phyloP scores from a whole-genome alignment of 768 basidiomycete genomes.

The Termitomyces sp. region DNA sequence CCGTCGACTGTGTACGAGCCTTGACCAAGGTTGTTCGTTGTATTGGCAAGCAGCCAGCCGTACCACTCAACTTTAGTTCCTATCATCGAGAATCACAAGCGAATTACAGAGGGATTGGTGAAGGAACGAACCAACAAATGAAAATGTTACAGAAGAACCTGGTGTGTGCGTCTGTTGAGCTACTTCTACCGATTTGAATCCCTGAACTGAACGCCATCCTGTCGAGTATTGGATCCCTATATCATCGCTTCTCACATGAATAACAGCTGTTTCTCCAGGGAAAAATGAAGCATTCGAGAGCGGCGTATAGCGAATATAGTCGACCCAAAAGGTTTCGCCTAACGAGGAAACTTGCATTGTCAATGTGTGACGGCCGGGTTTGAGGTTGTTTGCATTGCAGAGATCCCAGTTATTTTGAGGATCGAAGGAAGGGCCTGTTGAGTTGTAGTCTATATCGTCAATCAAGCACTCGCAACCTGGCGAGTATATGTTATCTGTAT shows the following conservation, averaged over 20 bases:
- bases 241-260: not conserved
- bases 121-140: not conserved
- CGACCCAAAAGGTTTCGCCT: not conserved
- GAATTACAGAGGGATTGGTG: not conserved
- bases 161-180: not conserved
- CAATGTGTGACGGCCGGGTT: not conserved
- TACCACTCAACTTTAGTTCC: not conserved
- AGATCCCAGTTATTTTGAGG: slow-evolving; percentile 1
- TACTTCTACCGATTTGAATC: not conserved
- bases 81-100: not conserved
- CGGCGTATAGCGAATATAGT: slow-evolving; percentile 1
- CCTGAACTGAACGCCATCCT: not conserved
- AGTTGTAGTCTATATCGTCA: not conserved
- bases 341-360: not conserved
- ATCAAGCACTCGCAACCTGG: not conserved
- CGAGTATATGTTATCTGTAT: not conserved
- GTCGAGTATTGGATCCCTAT: not conserved
- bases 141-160: not conserved
- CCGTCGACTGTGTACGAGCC: not conserved
- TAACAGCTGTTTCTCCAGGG: not conserved
- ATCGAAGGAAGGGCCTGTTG: not conserved
- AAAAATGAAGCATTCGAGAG: not conserved
- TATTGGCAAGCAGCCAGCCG: not conserved
- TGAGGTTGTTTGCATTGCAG: not conserved
- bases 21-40: not conserved